phyloP scores from a whole-genome alignment of 208 protist species.

The Naegleria lovaniensis region DNA sequence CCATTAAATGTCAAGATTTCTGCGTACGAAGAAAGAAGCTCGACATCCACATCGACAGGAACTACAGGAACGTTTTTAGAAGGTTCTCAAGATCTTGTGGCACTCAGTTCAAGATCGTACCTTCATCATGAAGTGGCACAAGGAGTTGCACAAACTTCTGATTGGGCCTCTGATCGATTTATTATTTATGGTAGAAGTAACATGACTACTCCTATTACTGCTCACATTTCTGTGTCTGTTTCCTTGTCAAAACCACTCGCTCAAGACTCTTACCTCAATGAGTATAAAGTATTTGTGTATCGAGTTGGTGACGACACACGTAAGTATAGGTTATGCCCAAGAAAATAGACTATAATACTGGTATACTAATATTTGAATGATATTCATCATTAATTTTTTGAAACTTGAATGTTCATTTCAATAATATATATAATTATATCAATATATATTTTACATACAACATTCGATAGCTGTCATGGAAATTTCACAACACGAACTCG shows the following conservation, averaged over 20 bases:
- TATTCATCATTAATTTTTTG: too few species aligned
- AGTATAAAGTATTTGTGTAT: neutral
- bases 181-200: slow-evolving; percentile 7
- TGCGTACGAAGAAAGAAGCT: neutral
- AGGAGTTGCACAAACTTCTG: neutral
- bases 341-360: too few species aligned
- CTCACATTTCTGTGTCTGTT: neutral
- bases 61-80: neutral
- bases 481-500: neutral
- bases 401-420: too few species aligned
- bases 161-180: neutral
- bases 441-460: too few species aligned
- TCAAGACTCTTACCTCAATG: neutral
- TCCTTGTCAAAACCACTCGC: neutral
- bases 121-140: neutral
- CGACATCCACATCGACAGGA: neutral
- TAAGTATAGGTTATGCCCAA: neutral
- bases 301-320: neutral
- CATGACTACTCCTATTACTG: neutral
- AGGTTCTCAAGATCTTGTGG: neutral
- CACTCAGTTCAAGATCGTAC: neutral
- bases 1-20: neutral
- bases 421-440: too few species aligned
- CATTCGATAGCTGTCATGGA: neutral
- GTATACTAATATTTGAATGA: neutral